Evolutionary conservation across 2,329 filamentous ascomycete species (phyloP).

Genomic region (Fusarium anguioides): DNA sequence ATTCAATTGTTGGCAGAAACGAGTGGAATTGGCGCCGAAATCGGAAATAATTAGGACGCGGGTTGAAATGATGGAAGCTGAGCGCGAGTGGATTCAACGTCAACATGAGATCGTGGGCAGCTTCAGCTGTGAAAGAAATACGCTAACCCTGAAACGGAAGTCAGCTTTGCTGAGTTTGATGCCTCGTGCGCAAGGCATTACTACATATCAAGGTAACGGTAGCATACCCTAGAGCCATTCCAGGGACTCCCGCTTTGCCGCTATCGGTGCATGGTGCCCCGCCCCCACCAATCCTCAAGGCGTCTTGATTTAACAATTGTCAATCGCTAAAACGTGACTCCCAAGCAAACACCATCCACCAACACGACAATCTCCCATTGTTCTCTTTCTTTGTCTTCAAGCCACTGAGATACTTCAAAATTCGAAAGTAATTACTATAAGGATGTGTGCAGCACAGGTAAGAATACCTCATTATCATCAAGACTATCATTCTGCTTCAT

Average conservation of each 20-base stretch:
- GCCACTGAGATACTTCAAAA: neutral
- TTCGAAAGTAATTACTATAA: constrained; percentile 4
- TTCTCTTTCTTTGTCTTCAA: constrained; percentile 22
- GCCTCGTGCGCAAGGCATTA: constrained; percentile 35
- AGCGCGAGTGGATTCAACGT: neutral
- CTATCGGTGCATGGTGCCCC: constrained; percentile 38
- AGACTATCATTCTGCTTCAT: neutral
- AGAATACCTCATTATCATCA: neutral
- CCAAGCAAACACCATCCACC: constrained; percentile 24
- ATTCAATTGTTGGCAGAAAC: neutral
- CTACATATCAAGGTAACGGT: neutral
- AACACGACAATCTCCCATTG: constrained; percentile 19
- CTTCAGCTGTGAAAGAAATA: neutral
- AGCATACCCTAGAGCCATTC: constrained; percentile 27
- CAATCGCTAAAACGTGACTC: constrained; percentile 29
- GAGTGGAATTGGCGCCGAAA: constrained; percentile 9
- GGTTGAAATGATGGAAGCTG: neutral
- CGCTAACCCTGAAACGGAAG: constrained; percentile 18
- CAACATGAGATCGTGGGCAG: neutral
- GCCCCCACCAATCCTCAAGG: constrained; percentile 37
- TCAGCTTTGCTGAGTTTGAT: constrained; percentile 5
- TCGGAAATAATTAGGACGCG: neutral
- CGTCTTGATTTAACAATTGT: constrained; percentile 20
- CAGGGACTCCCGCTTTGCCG: constrained; percentile 10
- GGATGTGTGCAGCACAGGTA: constrained; percentile 44